A percentile compares a stretch with the other conserved stretches of the same genome.
Conservation (phyloP, 495 filamentous ascomycete genomes). For the Astrothelium subdiscretum region DNA sequence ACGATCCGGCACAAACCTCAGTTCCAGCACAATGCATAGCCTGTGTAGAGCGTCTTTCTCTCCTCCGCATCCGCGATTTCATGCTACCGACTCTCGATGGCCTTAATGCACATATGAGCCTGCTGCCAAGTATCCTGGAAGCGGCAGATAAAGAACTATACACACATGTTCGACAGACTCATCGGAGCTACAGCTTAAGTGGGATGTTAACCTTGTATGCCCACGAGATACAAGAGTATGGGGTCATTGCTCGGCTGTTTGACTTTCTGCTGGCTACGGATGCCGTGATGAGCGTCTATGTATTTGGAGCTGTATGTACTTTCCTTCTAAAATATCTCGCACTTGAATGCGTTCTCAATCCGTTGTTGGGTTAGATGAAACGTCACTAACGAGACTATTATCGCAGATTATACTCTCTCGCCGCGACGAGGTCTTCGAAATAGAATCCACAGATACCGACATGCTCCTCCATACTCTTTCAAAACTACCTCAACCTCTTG, state of each 20-base stretch:
- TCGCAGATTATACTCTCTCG: slow-evolving; percentile 62
- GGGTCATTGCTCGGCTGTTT: slow-evolving; percentile 76
- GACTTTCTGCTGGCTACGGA: slow-evolving; percentile 80
- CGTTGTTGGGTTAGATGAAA: background rate
- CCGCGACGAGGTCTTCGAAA: slow-evolving; percentile 68
- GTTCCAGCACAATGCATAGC: slow-evolving; percentile 28
- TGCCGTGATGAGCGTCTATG: slow-evolving; percentile 75
- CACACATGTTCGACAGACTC: slow-evolving; percentile 59
- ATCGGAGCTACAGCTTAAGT: slow-evolving; percentile 84
- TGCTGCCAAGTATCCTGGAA: slow-evolving; percentile 71
- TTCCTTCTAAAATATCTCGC: background rate
- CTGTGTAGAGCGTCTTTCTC: slow-evolving; percentile 60
- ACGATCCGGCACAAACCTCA: slow-evolving; percentile 28
- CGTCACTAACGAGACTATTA: background rate
- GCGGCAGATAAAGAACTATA: slow-evolving; percentile 54
- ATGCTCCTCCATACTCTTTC: slow-evolving; percentile 85
- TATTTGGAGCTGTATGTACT: slow-evolving; percentile 57
- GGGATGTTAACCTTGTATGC: slow-evolving; percentile 91
- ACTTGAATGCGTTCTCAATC: background rate
- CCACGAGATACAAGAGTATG: slow-evolving; percentile 85
- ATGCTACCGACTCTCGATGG: slow-evolving; percentile 87
- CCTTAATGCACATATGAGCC: slow-evolving; percentile 66
- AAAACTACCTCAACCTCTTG: slow-evolving; percentile 74
- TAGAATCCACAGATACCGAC: slow-evolving; percentile 74
- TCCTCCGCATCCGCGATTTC: slow-evolving; percentile 87